Base-by-base conservation (phyloP, 805 yeast genomes). In the Isabelozyma rhagii region DNA sequence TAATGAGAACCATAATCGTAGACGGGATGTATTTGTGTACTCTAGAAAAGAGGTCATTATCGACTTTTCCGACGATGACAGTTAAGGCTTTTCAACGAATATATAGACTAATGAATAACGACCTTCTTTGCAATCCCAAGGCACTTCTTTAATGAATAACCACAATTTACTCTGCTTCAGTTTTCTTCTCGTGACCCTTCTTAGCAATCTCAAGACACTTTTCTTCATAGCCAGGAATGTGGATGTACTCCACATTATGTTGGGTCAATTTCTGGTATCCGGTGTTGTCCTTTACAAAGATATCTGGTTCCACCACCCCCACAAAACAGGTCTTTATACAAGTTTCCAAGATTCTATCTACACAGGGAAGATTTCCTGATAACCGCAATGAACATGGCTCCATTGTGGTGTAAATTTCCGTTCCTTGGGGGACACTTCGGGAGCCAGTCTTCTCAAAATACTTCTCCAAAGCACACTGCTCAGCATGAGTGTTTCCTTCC, bases 401-500 rank as follows among this genome's bases (percentile, higher is more conserved):
- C 98, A 94, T 94, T 0, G 97, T 90, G 0, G 98, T 93, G 66
- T 89, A 94, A 10, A 94, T 66, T 39, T 87, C 89, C 0, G 94
- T 82, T 0, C 96, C 96, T 8, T 58, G 62, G 0, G 97, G 97
- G 3, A 90, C 73, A 2, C 68, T 69, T 3, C 55, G 43, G 58
- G 51, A 48, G 9, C 72, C 72, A 1, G 68, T 63, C 39, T 67
- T 57, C 6, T 61, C 56, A 49, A 75, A 81, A 57, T 84, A 86
- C 66, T 94, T 94, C 31, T 84, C 87, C 49, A 94, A 63, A 0
- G 97, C 97, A 72, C 96, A 87, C 64, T 94, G 97, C 61, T 94
- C 99, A 3, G 99, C 99, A 65, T 93, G 99, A 0, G 99, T 93
- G 66, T 93, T 94, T 0, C 98, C 99, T 15, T 86, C 88, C 2